Conservation (phyloP, 176 grass and related monocot species). For the Aegilops longissima region DNA sequence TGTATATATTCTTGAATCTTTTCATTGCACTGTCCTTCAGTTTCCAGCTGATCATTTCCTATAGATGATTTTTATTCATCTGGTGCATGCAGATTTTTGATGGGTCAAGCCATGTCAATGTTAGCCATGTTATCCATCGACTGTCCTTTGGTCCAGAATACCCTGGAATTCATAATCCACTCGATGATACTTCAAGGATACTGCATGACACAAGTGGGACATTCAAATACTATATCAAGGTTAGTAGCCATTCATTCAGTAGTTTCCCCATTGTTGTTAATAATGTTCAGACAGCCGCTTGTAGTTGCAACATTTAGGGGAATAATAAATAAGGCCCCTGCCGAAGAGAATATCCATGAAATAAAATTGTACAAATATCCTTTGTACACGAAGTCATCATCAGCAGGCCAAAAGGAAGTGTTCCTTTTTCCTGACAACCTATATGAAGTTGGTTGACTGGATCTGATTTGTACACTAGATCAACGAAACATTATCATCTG, state of each 20-base stretch:
- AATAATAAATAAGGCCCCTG: neutral
- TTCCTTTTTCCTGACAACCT: neutral
- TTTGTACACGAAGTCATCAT: neutral
- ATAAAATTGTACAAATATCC: neutral
- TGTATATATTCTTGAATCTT: neutral
- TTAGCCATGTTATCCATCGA: slow-evolving; percentile 90
- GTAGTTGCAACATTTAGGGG: neutral
- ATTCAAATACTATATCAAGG: slow-evolving; percentile 99
- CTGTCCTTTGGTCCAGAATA: slow-evolving; percentile 96
- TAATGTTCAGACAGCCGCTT: neutral
- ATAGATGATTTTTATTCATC: neutral
- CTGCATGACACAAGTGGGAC: slow-evolving; percentile 85
- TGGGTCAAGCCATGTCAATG: slow-evolving; percentile 85
- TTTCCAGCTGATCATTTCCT: slow-evolving; percentile 7
- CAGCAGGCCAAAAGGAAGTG: neutral
- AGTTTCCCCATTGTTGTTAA: slow-evolving; percentile 16
- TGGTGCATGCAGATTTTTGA: slow-evolving; percentile 82
- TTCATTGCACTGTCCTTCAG: neutral
- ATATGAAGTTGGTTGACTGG: neutral
- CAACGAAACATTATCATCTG: neutral
- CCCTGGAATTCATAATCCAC: slow-evolving; percentile 91
- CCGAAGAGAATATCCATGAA: neutral
- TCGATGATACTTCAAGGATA: slow-evolving; percentile 86
- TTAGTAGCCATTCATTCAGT: slow-evolving; percentile 30
- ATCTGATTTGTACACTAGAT: neutral